Percentiles rank a stretch among this genome's conserved stretches.
phyloP scores from a whole-genome alignment of 2,329 filamentous ascomycete genomes.

The Phialemonium atrogriseum region DNA sequence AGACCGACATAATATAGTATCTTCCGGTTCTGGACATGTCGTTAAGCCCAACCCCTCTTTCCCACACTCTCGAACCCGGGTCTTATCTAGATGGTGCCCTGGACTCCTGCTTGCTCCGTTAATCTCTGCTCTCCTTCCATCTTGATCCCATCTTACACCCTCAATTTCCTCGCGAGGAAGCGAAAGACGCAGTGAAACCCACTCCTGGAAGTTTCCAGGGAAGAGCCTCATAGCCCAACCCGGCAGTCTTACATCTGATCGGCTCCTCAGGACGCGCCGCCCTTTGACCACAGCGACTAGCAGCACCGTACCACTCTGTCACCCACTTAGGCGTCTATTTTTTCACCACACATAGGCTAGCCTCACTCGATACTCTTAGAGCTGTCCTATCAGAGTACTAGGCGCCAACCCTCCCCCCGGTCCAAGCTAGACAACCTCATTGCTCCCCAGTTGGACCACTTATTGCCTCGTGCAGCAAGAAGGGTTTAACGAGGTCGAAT shows the following conservation, averaged over 20 bases:
- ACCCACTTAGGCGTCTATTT: conserved; percentile 37
- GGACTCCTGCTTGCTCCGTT: no score
- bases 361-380: conserved; percentile 26
- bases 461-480: conserved; percentile 27
- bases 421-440: conserved; percentile 30
- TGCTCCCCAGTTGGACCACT: conserved; percentile 24
- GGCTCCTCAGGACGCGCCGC: no score
- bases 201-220: no score
- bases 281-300: no score
- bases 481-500: conserved; percentile 20
- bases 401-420: conserved; percentile 26
- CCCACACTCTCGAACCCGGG: background rate
- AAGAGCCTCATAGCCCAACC: no score
- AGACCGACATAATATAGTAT: no score
- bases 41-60: conserved; percentile 4
- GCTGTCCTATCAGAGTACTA: conserved; percentile 34
- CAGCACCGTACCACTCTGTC: conserved; percentile 24
- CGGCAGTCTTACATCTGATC: no score
- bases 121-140: no score
- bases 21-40: no score
- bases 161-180: no score
- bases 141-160: no score
- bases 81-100: conserved; percentile 4
- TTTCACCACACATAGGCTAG: conserved; percentile 28
- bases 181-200: no score